Base-by-base conservation (phyloP, 495 filamentous ascomycete genomes). In the Articulospora tetracladia region DNA sequence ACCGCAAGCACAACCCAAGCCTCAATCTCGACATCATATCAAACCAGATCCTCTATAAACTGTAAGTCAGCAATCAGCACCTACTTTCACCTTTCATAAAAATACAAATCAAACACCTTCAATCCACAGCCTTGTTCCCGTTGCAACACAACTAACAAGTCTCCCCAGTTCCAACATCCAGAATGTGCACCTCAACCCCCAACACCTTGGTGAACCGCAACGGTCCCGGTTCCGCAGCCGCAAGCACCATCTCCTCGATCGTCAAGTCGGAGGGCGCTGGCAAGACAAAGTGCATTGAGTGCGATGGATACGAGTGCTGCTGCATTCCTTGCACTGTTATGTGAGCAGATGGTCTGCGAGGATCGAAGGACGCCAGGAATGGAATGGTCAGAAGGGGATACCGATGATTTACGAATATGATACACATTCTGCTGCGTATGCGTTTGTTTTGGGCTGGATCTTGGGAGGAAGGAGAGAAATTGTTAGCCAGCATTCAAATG, bases 221-320 rank as follows among this genome's bases (percentile, higher is more conserved):
- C 61, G 71, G 72, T 24, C 74, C 72, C 10, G 74, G 76, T 47
- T 73, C 70, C 30, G 63, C 69, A 25, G 74, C 76, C 11, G 60
- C 70, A 22, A 74, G 71, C 13, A 76, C 70, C 22, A 69, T 75
- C 59, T 69, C 67, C 53, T 72, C 67, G 47, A 74, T 79, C 67
- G 67, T 77, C 50, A 78, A 76, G 58, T 70, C 70, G 1, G 70
- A 68, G 15, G 64, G 66, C 28, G 65, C 68, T 10, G 73, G 69
- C n/a, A 72, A 74, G 71, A 76, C 74, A 2, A 70, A 70, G 22
- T 78, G 77, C 58, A 64, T 78, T 24, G 74, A 76, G 57, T 79
- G 77, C 50, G 76, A 70, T 44, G 76, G 68, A 26, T 75, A 70
- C 55, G 74, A 76, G 25, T 79, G 77, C 63, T 79, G 76, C 66